phyloP scores from a whole-genome alignment of 768 basidiomycete genomes.

The Asterophora lycoperdoides region DNA sequence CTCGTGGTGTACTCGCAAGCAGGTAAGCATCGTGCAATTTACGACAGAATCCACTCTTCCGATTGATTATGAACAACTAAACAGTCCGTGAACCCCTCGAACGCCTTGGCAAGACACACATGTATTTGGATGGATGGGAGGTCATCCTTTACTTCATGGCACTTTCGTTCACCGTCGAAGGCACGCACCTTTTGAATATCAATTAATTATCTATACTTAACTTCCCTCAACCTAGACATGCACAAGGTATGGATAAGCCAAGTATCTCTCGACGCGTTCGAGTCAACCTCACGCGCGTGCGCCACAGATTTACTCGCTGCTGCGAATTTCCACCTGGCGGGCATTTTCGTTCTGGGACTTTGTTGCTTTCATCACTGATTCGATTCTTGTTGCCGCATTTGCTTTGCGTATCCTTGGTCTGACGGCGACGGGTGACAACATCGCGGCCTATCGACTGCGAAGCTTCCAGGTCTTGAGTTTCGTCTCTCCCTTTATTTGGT shows the following conservation, averaged over 20 bases:
- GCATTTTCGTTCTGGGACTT: slow-evolving; percentile 79
- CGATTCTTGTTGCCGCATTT: slow-evolving; percentile 71
- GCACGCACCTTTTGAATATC: slow-evolving; percentile 37
- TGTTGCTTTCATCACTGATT: slow-evolving; percentile 68
- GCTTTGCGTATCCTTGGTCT: slow-evolving; percentile 63
- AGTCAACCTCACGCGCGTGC: not conserved
- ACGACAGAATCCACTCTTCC: not conserved
- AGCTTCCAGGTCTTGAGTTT: slow-evolving; percentile 91
- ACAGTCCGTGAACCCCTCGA: slow-evolving; percentile 77
- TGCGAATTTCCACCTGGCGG: slow-evolving; percentile 75
- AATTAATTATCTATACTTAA: not conserved
- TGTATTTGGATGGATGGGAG: slow-evolving; percentile 76
- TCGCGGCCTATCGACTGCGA: slow-evolving; percentile 40
- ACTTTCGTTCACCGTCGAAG: slow-evolving; percentile 75
- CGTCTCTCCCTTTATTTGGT: slow-evolving; percentile 88
- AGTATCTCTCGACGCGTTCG: not conserved
- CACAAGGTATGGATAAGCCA: slow-evolving; percentile 41
- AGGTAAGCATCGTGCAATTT: slow-evolving; percentile 39
- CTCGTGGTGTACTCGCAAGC: slow-evolving; percentile 80
- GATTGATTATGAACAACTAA: slow-evolving; percentile 3
- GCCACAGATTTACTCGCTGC: slow-evolving; percentile 59
- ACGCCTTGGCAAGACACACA: slow-evolving; percentile 50
- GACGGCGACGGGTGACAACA: slow-evolving; percentile 29
- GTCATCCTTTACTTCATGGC: slow-evolving; percentile 73
- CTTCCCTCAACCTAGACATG: slow-evolving; percentile 34